Percentiles rank a stretch among this genome's conserved stretches.
phyloP scores from a whole-genome alignment of 208 protist species.

The Wallacemonas rigidus region DNA sequence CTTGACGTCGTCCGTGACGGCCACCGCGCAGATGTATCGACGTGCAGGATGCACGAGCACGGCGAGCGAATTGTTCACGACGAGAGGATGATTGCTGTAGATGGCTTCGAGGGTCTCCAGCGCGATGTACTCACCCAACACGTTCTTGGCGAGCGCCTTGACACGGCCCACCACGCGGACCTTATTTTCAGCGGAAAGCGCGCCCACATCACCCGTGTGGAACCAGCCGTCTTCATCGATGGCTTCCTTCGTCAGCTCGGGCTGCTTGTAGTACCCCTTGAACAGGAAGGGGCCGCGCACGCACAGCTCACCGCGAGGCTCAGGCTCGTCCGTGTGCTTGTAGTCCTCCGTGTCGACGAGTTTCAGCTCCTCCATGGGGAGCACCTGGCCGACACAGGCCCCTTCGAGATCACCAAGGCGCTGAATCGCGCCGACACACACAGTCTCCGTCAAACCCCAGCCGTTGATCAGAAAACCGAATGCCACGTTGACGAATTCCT shows the following conservation, averaged over 20 bases:
- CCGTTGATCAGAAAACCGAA: constrained; percentile 74
- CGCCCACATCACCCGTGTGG: constrained; percentile 75
- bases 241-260: constrained; percentile 56
- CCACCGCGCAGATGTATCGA: constrained; percentile 42
- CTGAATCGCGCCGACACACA: constrained; percentile 61
- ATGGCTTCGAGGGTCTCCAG: constrained; percentile 60
- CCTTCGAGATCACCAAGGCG: constrained; percentile 47
- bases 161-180: constrained; percentile 70
- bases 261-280: constrained; percentile 78
- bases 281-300: constrained; percentile 55
- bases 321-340: constrained; percentile 68
- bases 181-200: constrained; percentile 30
- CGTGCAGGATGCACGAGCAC: constrained; percentile 51
- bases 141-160: constrained; percentile 84
- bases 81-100: constrained; percentile 38
- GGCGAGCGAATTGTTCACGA: constrained; percentile 40
- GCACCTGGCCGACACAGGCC: constrained; percentile 58
- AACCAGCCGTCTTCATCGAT: constrained; percentile 70
- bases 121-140: constrained; percentile 83
- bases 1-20: constrained; percentile 27
- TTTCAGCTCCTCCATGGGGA: constrained; percentile 80
- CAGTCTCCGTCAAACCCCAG: constrained; percentile 91
- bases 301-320: constrained; percentile 59
- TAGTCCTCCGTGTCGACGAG: constrained; percentile 87
- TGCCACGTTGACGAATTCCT: constrained; percentile 86